A percentile compares a stretch with the other conserved stretches of the same genome.
These are phyloP conservation scores for Ophiostoma sp. DNA, from an alignment of 2,329 filamentous ascomycete genomes.

Conservation along the genomic window DNA sequence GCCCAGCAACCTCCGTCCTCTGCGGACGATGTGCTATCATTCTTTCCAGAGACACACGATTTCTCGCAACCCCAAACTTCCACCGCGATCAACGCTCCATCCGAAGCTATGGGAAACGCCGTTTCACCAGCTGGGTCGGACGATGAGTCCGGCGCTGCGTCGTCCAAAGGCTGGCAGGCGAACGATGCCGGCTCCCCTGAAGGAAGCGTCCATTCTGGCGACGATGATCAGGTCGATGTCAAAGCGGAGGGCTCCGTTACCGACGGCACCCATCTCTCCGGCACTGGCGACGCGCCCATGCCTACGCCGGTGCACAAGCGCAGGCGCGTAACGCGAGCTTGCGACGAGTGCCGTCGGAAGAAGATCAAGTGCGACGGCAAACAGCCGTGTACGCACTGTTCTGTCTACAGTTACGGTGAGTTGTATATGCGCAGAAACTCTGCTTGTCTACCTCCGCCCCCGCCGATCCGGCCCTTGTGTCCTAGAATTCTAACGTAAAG, in stretches of 20 bases:
- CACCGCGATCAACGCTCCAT: background rate
- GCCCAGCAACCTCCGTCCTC: background rate
- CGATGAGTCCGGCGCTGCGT: constrained; percentile 21
- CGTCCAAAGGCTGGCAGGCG: constrained; percentile 27
- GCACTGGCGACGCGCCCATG: constrained; percentile 38
- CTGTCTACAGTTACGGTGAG: constrained; percentile 89
- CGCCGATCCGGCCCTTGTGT: background rate
- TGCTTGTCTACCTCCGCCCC: background rate
- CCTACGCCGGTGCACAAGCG: constrained; percentile 69
- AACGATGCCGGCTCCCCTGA: constrained; percentile 20
- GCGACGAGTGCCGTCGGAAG: constrained; percentile 79
- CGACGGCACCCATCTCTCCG: constrained; percentile 12
- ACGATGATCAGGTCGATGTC: constrained; percentile 22
- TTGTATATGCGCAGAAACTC: background rate
- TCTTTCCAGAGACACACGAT: background rate
- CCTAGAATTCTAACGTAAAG: background rate
- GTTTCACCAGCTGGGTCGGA: constrained; percentile 27
- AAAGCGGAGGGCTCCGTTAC: constrained; percentile 24
- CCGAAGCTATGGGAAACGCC: constrained; percentile 21
- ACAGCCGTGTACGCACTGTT: constrained; percentile 91
- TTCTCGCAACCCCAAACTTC: constrained; percentile 4
- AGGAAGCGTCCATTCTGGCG: constrained; percentile 20
- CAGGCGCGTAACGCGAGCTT: constrained; percentile 75
- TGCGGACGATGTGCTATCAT: background rate
- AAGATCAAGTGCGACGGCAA: constrained; percentile 89